Conservation (phyloP, 257 asterid genomes). For the Jaltomata sinuosa region DNA sequence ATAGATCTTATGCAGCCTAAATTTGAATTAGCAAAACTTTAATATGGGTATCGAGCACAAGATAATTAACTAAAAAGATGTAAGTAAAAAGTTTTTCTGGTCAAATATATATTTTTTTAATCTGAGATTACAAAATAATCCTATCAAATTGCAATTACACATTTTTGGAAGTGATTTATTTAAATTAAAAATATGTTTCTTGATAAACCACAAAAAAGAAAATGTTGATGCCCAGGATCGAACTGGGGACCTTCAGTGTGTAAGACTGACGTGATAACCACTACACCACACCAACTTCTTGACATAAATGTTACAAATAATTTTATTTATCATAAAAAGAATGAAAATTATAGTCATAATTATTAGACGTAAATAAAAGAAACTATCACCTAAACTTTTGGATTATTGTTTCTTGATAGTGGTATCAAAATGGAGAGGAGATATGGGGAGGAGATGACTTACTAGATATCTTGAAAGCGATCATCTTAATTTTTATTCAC, state of each 20-base stretch:
- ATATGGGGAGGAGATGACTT: neutral
- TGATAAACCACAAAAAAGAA: too few relatives aligned
- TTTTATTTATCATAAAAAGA: neutral
- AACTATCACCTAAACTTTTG: neutral
- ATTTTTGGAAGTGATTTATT: neutral
- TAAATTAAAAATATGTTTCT: neutral
- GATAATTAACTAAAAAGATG: too few relatives aligned
- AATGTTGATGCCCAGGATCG: conserved; percentile 40
- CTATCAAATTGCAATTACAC: neutral
- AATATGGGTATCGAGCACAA: too few relatives aligned
- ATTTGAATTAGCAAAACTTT: too few relatives aligned
- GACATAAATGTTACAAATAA: too few relatives aligned
- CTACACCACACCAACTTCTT: conserved; percentile 36
- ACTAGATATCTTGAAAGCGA: neutral
- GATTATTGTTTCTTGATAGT: neutral
- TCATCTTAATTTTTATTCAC: too few relatives aligned
- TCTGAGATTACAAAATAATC: too few relatives aligned
- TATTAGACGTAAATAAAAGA: neutral
- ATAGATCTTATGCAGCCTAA: too few relatives aligned
- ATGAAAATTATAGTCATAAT: neutral
- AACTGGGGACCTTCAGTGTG: conserved; percentile 47
- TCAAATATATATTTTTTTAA: too few relatives aligned
- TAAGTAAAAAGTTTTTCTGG: too few relatives aligned
- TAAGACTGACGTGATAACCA: conserved; percentile 50
- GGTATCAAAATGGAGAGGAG: neutral